phyloP scores from a whole-genome alignment of 108 stramenopile genomes.

The Discostella stelligeroides region DNA sequence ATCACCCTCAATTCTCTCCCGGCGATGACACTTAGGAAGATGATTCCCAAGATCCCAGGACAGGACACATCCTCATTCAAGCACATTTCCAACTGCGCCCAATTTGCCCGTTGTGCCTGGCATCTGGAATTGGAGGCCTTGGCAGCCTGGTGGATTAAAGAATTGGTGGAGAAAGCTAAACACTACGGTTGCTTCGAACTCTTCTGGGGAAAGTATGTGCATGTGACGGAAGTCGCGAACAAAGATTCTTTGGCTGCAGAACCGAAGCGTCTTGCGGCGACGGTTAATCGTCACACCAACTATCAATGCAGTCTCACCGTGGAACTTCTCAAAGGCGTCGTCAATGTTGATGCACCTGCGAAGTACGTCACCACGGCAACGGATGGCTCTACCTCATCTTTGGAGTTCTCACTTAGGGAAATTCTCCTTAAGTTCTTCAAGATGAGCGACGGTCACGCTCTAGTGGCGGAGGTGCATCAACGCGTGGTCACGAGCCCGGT shows the following conservation, averaged over 20 bases:
- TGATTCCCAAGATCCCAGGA: too few species aligned
- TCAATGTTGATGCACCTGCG: neutral
- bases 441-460: neutral
- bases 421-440: neutral
- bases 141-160: neutral
- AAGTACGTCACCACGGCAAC: neutral
- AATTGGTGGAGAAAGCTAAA: neutral
- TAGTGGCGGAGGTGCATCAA: neutral
- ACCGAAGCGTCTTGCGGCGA: neutral
- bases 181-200: neutral
- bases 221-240: neutral
- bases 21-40: too few species aligned
- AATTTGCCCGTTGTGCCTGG: neutral
- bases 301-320: neutral
- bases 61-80: too few species aligned
- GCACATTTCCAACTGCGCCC: too few species aligned
- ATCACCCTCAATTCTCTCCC: too few species aligned
- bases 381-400: neutral
- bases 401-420: neutral
- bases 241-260: neutral
- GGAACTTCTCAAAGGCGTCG: neutral
- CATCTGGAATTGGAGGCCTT: neutral
- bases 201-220: neutral
- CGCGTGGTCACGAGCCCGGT: neutral
- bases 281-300: neutral